Percentiles rank a stretch among this genome's conserved stretches.
phyloP scores from a whole-genome alignment of 345 rosid genomes.

The Linum usitatissimum region DNA sequence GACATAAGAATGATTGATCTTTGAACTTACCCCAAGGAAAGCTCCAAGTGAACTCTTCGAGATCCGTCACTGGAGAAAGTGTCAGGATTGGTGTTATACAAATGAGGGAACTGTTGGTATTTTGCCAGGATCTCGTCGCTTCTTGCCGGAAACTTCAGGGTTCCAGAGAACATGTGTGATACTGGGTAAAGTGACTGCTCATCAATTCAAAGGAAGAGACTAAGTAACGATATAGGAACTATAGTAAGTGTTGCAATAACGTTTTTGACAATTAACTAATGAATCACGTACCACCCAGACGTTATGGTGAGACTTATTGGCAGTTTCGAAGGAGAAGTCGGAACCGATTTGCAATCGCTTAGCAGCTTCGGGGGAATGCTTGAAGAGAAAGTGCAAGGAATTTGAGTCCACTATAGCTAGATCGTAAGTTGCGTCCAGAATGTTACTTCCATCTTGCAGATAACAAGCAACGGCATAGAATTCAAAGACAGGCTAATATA shows the following conservation, averaged over 20 bases:
- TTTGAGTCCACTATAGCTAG: slow-evolving; percentile 78
- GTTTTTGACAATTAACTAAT: not conserved
- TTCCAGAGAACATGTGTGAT: slow-evolving; percentile 48
- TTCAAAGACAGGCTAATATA: no score
- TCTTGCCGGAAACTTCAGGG: slow-evolving; percentile 66
- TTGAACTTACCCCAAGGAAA: slow-evolving; percentile 70
- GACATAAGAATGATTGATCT: no score
- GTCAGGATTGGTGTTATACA: slow-evolving; percentile 38
- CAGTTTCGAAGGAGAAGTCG: slow-evolving; percentile 39
- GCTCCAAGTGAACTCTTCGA: slow-evolving; percentile 80
- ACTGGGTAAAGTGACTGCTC: slow-evolving; percentile 74
- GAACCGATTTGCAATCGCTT: slow-evolving; percentile 39
- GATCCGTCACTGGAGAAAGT: slow-evolving; percentile 27
- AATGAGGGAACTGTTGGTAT: slow-evolving; percentile 44
- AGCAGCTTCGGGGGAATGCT: slow-evolving; percentile 61
- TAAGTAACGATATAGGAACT: not conserved
- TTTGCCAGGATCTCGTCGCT: slow-evolving; percentile 38
- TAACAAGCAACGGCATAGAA: not conserved
- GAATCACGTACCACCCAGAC: slow-evolving; percentile 55
- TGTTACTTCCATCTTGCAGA: slow-evolving; percentile 56
- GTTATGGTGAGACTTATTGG: slow-evolving; percentile 34
- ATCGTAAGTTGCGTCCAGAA: slow-evolving; percentile 58
- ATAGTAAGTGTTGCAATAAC: not conserved
- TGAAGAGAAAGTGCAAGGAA: slow-evolving; percentile 56
- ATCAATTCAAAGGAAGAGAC: not conserved